Base-by-base conservation (phyloP, 2,329 filamentous ascomycete genomes). In the Colletotrichum liriopes region DNA sequence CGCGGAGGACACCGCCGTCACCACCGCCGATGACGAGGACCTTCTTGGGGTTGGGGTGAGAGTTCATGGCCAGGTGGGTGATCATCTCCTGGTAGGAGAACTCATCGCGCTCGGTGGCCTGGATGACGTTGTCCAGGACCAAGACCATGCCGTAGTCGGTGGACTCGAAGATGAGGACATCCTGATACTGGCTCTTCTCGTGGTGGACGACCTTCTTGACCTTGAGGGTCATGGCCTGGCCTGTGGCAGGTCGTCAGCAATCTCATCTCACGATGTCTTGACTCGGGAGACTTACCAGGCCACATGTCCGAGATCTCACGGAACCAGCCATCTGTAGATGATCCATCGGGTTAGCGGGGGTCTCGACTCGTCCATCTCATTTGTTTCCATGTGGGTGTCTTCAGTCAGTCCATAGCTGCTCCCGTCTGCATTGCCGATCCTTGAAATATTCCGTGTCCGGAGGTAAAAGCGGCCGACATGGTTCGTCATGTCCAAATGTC, bases 1-100 rank as follows among this genome's bases (percentile, higher is more conserved):
- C 96, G 79, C 96, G 95, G 79, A 99, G 92, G 75, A 99, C 96
- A 86, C 96, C 96, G 73, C 96, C 96, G 82, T 99, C 96, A 82
- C 96, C 96, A 79, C 96, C 96, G 76, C 96, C 96, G 80, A 99
- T 98, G 83, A 99, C 96, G 71, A 99, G 92, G 65, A 99, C 96
- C 86, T 95, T 97, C 91, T 98, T 96, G 81, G 96, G 96, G 89
- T 97, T 92, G 78, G 96, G 96, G 91, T 99, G 96, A 65, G 96
- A 94, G 91, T 97, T 96, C 93, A 99, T 94, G 86, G 95, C 96
- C 77, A 99, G 90, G 86, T 99, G 95, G 78, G 96, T 95, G 86
- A 99, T 99, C 96, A 99, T 99, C 91, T 99, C 96, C 89, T 99
- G 96, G 91, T 98, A 98, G 79, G 95, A 94, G 89, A 98, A 99